Percentiles rank a stretch among this genome's conserved stretches.
phyloP scores from a whole-genome alignment of 352 stramenopile species.

The Globisporangium orthogonon region DNA sequence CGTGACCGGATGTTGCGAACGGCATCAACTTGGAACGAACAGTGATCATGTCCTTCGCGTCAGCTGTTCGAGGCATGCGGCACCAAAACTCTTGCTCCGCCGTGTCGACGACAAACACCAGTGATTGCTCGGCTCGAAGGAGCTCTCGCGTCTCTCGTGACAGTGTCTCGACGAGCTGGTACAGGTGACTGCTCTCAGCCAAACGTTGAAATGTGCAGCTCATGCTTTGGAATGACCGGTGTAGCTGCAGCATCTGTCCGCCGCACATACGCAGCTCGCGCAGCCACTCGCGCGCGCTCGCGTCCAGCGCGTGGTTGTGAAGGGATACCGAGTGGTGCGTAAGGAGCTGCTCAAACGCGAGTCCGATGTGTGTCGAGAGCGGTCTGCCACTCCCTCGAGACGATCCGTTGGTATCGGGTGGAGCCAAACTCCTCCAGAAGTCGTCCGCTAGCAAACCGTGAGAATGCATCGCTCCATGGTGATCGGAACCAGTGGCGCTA shows the following conservation, averaged over 20 bases:
- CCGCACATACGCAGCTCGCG: slow-evolving; percentile 45
- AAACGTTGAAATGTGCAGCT: slow-evolving; percentile 43
- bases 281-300: slow-evolving; percentile 56
- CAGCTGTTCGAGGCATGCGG: slow-evolving; percentile 25
- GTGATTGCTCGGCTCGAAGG: slow-evolving; percentile 48
- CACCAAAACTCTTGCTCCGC: slow-evolving; percentile 78
- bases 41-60: slow-evolving; percentile 21
- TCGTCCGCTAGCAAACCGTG: slow-evolving; percentile 31
- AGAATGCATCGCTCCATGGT: neutral
- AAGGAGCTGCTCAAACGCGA: slow-evolving; percentile 54
- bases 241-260: slow-evolving; percentile 45
- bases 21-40: slow-evolving; percentile 36
- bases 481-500: neutral
- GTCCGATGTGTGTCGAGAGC: slow-evolving; percentile 47
- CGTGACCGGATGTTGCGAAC: slow-evolving; percentile 10
- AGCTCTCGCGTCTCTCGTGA: slow-evolving; percentile 38
- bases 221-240: slow-evolving; percentile 57
- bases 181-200: slow-evolving; percentile 46
- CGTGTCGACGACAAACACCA: slow-evolving; percentile 66
- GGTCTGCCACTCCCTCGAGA: neutral
- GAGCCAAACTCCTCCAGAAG: slow-evolving; percentile 47
- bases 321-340: slow-evolving; percentile 42
- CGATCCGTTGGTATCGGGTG: slow-evolving; percentile 18
- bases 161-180: slow-evolving; percentile 50
- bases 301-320: slow-evolving; percentile 42